A percentile compares a stretch with the other conserved stretches of the same genome.
Conservation (phyloP, 768 basidiomycete genomes). For the Pleurotus cornucopiae region DNA sequence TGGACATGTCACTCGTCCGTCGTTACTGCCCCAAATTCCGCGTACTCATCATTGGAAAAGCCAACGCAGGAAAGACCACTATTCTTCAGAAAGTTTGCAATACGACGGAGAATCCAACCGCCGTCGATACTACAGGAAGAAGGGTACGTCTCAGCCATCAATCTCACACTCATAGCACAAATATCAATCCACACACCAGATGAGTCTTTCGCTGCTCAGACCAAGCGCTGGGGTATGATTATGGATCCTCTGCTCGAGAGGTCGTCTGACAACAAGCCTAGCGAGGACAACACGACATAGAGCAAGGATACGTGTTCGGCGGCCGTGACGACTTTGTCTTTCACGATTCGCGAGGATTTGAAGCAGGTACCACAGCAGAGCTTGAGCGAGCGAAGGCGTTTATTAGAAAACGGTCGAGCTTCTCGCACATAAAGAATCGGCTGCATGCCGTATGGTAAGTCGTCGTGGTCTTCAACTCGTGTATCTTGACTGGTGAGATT, state of each 20-base stretch:
- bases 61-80: conserved; percentile 38
- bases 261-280: not conserved
- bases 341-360: conserved; percentile 38
- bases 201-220: conserved; percentile 9
- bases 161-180: not conserved
- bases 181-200: not conserved
- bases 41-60: conserved; percentile 35
- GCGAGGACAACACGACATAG: conserved; percentile 32
- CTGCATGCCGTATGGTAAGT: conserved; percentile 36
- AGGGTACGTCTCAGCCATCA: conserved; percentile 14
- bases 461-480: not conserved
- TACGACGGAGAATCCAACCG: conserved; percentile 25
- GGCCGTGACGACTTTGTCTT: conserved; percentile 31
- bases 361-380: conserved; percentile 26
- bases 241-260: not conserved
- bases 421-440: conserved; percentile 16
- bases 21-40: conserved; percentile 20
- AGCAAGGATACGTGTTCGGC: conserved; percentile 22
- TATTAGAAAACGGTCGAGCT: conserved; percentile 19
- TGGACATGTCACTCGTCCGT: not conserved
- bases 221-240: conserved; percentile 11
- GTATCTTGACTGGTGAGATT: not conserved
- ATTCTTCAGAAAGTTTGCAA: conserved; percentile 33
- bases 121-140: conserved; percentile 17
- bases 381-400: conserved; percentile 25